Evolutionary conservation across 371 early-diverging fungal species (phyloP).

Genomic region (Mortierella sp.): DNA sequence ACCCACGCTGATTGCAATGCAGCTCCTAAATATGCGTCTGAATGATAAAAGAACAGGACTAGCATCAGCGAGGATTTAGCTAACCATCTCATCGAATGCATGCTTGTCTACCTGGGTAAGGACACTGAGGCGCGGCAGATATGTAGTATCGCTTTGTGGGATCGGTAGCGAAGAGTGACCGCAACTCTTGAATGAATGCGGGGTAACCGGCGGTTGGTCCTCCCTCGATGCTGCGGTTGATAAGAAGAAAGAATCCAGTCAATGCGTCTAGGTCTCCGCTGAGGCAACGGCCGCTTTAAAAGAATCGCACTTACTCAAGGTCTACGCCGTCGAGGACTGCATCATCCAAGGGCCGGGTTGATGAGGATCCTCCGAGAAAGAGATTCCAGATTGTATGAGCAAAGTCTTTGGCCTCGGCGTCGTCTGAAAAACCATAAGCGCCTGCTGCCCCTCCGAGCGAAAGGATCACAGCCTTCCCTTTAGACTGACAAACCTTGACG

Average conservation of each 20-base stretch:
- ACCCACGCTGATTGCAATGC: conserved; percentile 41
- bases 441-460: conserved; percentile 79
- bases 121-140: conserved; percentile 82
- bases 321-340: conserved; percentile 77
- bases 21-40: conserved; percentile 36
- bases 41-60: background rate
- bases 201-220: conserved; percentile 32
- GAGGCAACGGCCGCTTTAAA: no score
- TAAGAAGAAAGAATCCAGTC: background rate
- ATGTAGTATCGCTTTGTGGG: conserved; percentile 66
- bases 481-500: conserved; percentile 71
- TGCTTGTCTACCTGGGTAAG: conserved; percentile 76
- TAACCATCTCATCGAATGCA: no score
- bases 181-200: conserved; percentile 64
- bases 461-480: conserved; percentile 70
- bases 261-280: background rate
- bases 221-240: conserved; percentile 28
- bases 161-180: conserved; percentile 56
- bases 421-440: conserved; percentile 66
- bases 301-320: conserved; percentile 58
- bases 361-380: conserved; percentile 63
- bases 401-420: conserved; percentile 63
- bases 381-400: conserved; percentile 73
- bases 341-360: conserved; percentile 70
- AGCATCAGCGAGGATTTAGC: no score